Percentiles rank a stretch among this genome's conserved stretches.
These are phyloP conservation scores for Tetrahymena borealis DNA, from an alignment of 73 alveolate genomes.

Conservation along the genomic window DNA sequence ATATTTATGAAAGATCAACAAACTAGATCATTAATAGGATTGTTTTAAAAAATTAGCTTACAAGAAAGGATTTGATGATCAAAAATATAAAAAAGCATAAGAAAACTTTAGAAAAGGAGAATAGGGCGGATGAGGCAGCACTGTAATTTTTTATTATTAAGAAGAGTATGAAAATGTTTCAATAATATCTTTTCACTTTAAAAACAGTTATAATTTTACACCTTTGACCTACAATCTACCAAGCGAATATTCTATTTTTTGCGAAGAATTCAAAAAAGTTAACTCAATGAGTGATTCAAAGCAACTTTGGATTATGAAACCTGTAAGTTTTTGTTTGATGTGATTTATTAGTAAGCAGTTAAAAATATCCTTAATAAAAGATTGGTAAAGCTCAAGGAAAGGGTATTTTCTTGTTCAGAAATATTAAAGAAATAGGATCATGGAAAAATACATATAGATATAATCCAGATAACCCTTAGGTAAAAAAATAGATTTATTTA, in stretches of 20 bases:
- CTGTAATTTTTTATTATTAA: slow-evolving; percentile 36
- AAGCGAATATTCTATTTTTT: slow-evolving; percentile 97
- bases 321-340: slow-evolving; percentile 51
- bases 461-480: slow-evolving; percentile 95
- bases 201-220: slow-evolving; percentile 67
- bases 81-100: slow-evolving; percentile 91
- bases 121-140: slow-evolving; percentile 88
- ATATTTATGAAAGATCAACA: background rate
- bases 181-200: background rate
- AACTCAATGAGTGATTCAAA: slow-evolving; percentile 53
- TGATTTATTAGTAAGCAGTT: background rate
- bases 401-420: slow-evolving; percentile 98
- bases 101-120: slow-evolving; percentile 93
- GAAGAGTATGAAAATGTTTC: background rate
- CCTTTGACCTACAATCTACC: slow-evolving; percentile 98
- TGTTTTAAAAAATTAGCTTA: slow-evolving; percentile 42
- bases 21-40: slow-evolving; percentile 74
- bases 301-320: slow-evolving; percentile 99
- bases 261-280: slow-evolving; percentile 97
- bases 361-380: background rate
- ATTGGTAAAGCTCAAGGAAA: slow-evolving; percentile 96
- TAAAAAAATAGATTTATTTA: slow-evolving; percentile 88
- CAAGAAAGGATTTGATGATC: slow-evolving; percentile 96
- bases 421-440: slow-evolving; percentile 79
- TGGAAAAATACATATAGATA: slow-evolving; percentile 96